phyloP scores from a whole-genome alignment of 1,139 yeast genomes.

The Hansenula sp. region DNA sequence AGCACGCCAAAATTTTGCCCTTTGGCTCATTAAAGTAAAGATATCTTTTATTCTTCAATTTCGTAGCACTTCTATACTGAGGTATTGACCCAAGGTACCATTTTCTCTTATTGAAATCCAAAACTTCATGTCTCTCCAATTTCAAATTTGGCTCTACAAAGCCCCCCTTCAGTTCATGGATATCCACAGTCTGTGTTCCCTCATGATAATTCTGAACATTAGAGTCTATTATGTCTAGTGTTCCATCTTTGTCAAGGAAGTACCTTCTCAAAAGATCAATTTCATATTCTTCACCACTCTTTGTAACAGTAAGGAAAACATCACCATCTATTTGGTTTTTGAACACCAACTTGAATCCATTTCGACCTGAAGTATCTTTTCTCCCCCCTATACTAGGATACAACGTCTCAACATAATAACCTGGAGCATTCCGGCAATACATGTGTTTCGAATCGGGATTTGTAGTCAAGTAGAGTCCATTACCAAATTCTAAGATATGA shows the following conservation, averaged over 20 bases:
- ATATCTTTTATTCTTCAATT: slow-evolving; percentile 18
- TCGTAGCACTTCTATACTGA: slow-evolving; percentile 23
- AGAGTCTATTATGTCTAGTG: slow-evolving; percentile 3
- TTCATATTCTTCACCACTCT: slow-evolving; percentile 2
- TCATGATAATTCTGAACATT: not conserved
- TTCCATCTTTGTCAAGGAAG: slow-evolving; percentile 10
- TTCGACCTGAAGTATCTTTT: slow-evolving; percentile 23
- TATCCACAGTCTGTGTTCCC: slow-evolving; percentile 3
- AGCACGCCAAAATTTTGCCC: slow-evolving; percentile 41
- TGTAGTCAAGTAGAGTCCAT: slow-evolving; percentile 50
- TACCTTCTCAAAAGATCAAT: slow-evolving; percentile 9
- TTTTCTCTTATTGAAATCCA: slow-evolving; percentile 25
- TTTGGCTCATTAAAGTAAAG: slow-evolving; percentile 16
- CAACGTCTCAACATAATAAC: slow-evolving; percentile 45
- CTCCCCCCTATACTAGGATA: slow-evolving; percentile 23
- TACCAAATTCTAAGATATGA: slow-evolving; percentile 48
- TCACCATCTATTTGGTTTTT: slow-evolving; percentile 10
- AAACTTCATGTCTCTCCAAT: slow-evolving; percentile 14
- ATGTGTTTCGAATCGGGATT: slow-evolving; percentile 55
- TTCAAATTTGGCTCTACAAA: slow-evolving; percentile 5
- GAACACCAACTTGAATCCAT: slow-evolving; percentile 21
- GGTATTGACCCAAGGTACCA: slow-evolving; percentile 50
- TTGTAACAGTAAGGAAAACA: slow-evolving; percentile 11
- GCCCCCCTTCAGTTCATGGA: slow-evolving; percentile 5
- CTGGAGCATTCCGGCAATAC: slow-evolving; percentile 54